Conservation (phyloP, 176 grass and related monocot species). For the Oryza punctata region DNA sequence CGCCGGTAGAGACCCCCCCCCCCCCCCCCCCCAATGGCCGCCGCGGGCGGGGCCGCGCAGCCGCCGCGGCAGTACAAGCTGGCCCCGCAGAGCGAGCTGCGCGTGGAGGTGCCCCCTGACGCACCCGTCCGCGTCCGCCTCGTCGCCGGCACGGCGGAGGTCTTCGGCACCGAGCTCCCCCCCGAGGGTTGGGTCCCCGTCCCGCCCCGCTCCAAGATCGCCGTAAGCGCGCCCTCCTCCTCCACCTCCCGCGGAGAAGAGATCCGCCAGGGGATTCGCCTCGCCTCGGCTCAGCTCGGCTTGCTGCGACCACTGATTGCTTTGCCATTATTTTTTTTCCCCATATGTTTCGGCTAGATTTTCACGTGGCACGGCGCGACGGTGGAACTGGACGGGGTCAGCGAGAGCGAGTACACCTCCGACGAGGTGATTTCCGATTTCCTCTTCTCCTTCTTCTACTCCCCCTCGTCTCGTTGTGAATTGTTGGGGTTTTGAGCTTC, state of each 20-base stretch:
- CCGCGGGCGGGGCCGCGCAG: conserved; percentile 22
- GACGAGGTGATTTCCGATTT: conserved; percentile 75
- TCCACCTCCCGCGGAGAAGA: background rate
- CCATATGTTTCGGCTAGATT: conserved; percentile 38
- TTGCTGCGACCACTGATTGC: background rate
- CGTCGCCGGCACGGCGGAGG: conserved; percentile 78
- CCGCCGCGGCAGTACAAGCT: conserved; percentile 69
- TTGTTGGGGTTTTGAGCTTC: background rate
- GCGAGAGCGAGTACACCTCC: conserved; percentile 84
- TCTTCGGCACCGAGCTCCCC: conserved; percentile 88
- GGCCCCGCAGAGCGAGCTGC: conserved; percentile 72
- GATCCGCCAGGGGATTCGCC: background rate
- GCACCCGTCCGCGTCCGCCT: conserved; percentile 76
- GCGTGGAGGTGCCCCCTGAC: conserved; percentile 78
- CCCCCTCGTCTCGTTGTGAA: background rate
- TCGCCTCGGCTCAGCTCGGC: background rate
- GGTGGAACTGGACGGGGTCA: conserved; percentile 75
- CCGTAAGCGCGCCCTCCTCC: conserved; percentile 42
- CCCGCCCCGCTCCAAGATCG: conserved; percentile 76
- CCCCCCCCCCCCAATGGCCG: conserved; percentile 15
- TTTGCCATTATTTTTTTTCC: background rate
- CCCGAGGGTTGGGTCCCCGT: conserved; percentile 81
- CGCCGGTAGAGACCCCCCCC: background rate
- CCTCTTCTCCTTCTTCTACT: background rate
- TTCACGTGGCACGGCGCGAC: conserved; percentile 95